A percentile compares a stretch with the other conserved stretches of the same genome.
phyloP scores from a whole-genome alignment of 2,329 filamentous ascomycete species.

The Pseudofabraea citricarpa region DNA sequence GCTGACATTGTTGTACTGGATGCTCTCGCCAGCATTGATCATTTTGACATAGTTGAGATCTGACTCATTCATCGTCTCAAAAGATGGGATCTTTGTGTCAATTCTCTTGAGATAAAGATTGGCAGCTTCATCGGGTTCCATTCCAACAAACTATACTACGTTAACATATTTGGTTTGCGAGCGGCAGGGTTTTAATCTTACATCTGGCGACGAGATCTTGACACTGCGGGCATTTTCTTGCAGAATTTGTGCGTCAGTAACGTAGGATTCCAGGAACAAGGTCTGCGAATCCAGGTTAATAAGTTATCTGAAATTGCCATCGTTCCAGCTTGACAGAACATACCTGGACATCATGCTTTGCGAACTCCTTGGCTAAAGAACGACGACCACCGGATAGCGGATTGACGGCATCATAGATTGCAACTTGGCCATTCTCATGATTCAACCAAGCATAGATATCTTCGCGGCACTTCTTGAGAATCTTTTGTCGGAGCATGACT shows the following conservation, averaged over 20 bases:
- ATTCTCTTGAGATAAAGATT: slow-evolving; percentile 88
- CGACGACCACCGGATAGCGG: slow-evolving; percentile 77
- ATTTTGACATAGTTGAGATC: slow-evolving; percentile 98
- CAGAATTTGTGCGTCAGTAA: slow-evolving; percentile 88
- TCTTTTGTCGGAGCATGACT: slow-evolving; percentile 93
- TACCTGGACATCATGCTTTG: slow-evolving; percentile 93
- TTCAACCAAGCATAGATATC: slow-evolving; percentile 97
- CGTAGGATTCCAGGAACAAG: slow-evolving; percentile 93
- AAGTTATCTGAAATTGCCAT: no score
- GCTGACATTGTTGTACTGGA: slow-evolving; percentile 94
- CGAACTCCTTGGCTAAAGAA: slow-evolving; percentile 88
- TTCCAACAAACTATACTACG: slow-evolving; percentile 69
- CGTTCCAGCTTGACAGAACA: no score
- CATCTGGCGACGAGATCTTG: slow-evolving; percentile 95
- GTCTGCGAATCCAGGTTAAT: slow-evolving; percentile 62
- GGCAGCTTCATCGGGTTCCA: slow-evolving; percentile 88
- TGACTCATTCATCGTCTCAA: slow-evolving; percentile 91
- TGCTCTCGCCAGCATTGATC: slow-evolving; percentile 92
- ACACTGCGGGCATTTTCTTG: slow-evolving; percentile 96
- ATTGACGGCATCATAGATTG: slow-evolving; percentile 98
- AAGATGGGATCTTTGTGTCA: slow-evolving; percentile 86
- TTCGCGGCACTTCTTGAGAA: slow-evolving; percentile 93
- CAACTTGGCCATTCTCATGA: slow-evolving; percentile 95
- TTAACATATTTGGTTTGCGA: slow-evolving; percentile 10
- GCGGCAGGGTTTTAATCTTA: slow-evolving; percentile 35